phyloP scores from a whole-genome alignment of 192 early-diverging fungal species.

The Lobosporangium transversale region DNA sequence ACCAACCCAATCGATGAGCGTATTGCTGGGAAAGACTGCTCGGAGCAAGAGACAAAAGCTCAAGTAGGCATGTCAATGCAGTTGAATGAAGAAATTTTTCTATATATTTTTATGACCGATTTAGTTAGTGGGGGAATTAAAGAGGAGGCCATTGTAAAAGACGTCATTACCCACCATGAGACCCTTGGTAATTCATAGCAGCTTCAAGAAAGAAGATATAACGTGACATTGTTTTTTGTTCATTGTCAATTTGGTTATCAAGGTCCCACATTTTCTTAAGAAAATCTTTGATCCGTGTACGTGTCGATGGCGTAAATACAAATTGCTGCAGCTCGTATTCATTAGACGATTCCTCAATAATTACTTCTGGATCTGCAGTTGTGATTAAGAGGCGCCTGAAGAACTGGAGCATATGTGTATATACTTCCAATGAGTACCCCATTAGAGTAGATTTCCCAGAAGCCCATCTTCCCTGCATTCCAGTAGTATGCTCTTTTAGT shows the following conservation, averaged over 20 bases:
- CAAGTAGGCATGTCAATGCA: slow-evolving; percentile 70
- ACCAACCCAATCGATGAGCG: slow-evolving; percentile 59
- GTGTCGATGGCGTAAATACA: slow-evolving; percentile 41
- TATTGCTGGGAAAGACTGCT: slow-evolving; percentile 63
- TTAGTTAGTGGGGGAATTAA: not conserved
- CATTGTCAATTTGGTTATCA: slow-evolving; percentile 52
- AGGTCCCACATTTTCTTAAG: slow-evolving; percentile 49
- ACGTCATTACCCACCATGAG: slow-evolving; percentile 27
- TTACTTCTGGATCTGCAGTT: slow-evolving; percentile 65
- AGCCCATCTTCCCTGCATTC: slow-evolving; percentile 21
- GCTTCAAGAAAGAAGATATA: slow-evolving; percentile 71
- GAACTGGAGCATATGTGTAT: slow-evolving; percentile 69
- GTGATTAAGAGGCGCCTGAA: slow-evolving; percentile 69
- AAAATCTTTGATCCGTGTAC: slow-evolving; percentile 31
- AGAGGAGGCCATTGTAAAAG: not conserved
- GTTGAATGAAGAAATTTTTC: slow-evolving; percentile 73
- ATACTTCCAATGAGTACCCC: slow-evolving; percentile 70
- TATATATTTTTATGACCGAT: slow-evolving; percentile 4
- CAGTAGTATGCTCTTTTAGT: slow-evolving; percentile 8
- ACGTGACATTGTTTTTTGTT: slow-evolving; percentile 54
- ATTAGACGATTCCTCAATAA: slow-evolving; percentile 56
- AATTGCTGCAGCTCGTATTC: slow-evolving; percentile 53
- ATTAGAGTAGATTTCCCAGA: slow-evolving; percentile 58
- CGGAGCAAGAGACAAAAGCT: slow-evolving; percentile 76
- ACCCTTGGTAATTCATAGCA: slow-evolving; percentile 60